Conservation (phyloP, 495 filamentous ascomycete species). For the Lasiosphaeria hispida region DNA sequence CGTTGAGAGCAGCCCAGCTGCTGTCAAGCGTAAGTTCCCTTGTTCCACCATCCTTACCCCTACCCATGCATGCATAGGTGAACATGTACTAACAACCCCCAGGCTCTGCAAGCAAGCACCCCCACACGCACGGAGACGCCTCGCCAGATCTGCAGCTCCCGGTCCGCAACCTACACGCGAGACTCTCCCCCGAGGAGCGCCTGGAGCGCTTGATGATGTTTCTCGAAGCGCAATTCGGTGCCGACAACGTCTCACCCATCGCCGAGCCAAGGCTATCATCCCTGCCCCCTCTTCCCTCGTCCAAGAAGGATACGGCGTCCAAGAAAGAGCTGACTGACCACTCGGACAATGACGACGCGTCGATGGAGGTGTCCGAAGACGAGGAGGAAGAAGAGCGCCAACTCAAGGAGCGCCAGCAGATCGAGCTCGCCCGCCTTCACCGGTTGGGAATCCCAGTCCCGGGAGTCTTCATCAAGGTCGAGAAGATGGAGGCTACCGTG, state of each 20-base stretch:
- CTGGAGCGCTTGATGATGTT: conserved; percentile 87
- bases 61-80: not conserved
- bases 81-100: conserved; percentile 19
- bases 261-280: conserved; percentile 57
- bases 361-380: conserved; percentile 39
- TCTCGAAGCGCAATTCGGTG: conserved; percentile 93
- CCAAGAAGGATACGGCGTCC: conserved; percentile 23
- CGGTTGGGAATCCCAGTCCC: conserved; percentile 83
- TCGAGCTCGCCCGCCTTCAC: conserved; percentile 66
- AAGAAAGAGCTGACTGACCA: conserved; percentile 29
- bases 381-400: conserved; percentile 37
- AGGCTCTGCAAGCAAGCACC: conserved; percentile 54
- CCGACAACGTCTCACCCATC: conserved; percentile 70
- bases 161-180: conserved; percentile 65
- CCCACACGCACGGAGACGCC: conserved; percentile 53
- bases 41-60: not conserved
- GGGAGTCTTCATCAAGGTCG: conserved; percentile 80
- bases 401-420: conserved; percentile 42
- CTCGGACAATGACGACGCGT: conserved; percentile 31
- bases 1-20: conserved; percentile 89
- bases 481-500: conserved; percentile 81
- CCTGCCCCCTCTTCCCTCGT: conserved; percentile 15
- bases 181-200: conserved; percentile 67
- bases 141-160: conserved; percentile 36
- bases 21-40: conserved; percentile 74